Evolutionary conservation across 371 early-diverging fungal genomes (phyloP).

Genomic region (Chytridium lagenaria): DNA sequence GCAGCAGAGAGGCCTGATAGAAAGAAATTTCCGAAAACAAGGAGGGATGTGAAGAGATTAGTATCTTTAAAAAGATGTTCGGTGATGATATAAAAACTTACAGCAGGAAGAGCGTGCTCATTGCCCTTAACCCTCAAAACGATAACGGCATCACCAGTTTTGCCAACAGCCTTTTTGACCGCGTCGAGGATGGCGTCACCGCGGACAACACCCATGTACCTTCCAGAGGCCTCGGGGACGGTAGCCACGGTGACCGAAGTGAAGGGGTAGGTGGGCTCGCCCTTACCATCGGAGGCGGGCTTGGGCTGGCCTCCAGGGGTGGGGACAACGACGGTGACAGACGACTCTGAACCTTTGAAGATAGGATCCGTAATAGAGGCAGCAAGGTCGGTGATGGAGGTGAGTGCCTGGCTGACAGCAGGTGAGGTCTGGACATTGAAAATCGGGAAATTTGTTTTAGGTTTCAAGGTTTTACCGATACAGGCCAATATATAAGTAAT

Average conservation of each 20-base stretch:
- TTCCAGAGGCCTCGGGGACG: not conserved
- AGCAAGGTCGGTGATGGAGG: no score
- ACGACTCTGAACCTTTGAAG: not conserved
- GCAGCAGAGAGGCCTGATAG: conserved; percentile 28
- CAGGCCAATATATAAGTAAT: no score
- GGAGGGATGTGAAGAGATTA: no score
- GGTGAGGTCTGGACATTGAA: no score
- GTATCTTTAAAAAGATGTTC: no score
- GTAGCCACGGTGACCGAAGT: conserved; percentile 1
- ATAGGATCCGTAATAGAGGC: conserved; percentile 1
- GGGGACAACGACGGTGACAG: not conserved
- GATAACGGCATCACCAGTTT: conserved; percentile 12
- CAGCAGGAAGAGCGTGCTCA: conserved; percentile 36
- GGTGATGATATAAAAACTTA: conserved; percentile 8
- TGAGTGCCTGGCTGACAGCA: no score
- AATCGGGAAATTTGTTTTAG: no score
- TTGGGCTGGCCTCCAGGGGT: not conserved
- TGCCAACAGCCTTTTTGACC: conserved; percentile 15
- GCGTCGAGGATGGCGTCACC: conserved; percentile 15
- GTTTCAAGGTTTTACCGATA: no score
- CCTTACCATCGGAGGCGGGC: not conserved
- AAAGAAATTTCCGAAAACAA: not conserved
- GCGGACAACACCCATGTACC: conserved; percentile 29
- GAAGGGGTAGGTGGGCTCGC: conserved; percentile 4
- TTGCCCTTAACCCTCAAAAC: conserved; percentile 28